Evolutionary conservation across 805 yeast species (phyloP).

Genomic region (Danielia reshetovae): DNA sequence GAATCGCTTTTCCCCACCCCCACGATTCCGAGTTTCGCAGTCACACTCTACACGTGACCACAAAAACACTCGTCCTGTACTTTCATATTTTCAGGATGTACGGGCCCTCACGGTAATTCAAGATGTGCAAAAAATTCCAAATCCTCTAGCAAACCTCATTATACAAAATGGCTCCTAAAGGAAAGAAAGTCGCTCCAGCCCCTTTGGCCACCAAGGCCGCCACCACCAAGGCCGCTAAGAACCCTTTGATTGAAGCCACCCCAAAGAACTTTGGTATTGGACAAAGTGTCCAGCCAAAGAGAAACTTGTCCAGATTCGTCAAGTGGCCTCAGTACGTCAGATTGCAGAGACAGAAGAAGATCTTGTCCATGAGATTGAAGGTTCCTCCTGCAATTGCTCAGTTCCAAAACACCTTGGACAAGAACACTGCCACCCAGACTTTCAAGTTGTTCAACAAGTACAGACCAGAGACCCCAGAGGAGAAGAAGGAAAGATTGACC

Average conservation of each 20-base stretch:
- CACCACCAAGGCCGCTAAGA: slow-evolving; percentile 7
- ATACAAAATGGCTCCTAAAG: slow-evolving; percentile 39
- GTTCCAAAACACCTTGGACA: slow-evolving; percentile 94
- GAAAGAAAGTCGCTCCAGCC: slow-evolving; percentile 95
- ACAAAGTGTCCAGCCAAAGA: slow-evolving; percentile 92
- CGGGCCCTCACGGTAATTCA: no score
- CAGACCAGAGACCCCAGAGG: slow-evolving; percentile 96
- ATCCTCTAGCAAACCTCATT: no score
- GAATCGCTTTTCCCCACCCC: no score
- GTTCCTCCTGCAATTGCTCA: slow-evolving; percentile 99
- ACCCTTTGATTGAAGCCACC: slow-evolving; percentile 61
- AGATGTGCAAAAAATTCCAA: no score
- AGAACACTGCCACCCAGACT: slow-evolving; percentile 97
- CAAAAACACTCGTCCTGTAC: no score
- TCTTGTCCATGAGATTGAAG: slow-evolving; percentile 91
- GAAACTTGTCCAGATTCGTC: slow-evolving; percentile 94
- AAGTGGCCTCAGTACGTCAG: slow-evolving; percentile 99
- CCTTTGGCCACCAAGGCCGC: slow-evolving; percentile 80
- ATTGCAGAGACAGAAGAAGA: slow-evolving; percentile 98
- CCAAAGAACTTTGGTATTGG: slow-evolving; percentile 97
- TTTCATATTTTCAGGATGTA: no score
- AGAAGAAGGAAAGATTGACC: slow-evolving; percentile 98
- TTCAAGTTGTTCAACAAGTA: slow-evolving; percentile 98
- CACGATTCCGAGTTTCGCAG: no score
- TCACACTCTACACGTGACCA: no score